Evolutionary conservation across 768 basidiomycete species (phyloP).

Genomic region (Trametes cubensis): DNA sequence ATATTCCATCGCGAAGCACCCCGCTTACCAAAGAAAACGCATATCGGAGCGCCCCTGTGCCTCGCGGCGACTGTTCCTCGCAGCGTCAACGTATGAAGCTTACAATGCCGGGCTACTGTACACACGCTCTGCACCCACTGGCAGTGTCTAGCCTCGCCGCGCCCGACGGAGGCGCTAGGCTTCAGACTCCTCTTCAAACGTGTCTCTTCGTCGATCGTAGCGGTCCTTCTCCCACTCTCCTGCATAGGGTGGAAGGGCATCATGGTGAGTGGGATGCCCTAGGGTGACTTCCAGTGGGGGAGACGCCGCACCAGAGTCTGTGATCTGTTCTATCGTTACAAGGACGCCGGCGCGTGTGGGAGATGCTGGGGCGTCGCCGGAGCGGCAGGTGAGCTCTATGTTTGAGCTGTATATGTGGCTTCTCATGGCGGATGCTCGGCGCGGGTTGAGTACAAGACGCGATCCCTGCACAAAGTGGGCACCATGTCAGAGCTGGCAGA

Average conservation of each 20-base stretch:
- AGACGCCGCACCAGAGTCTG: neutral
- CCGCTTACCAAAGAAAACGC: no score
- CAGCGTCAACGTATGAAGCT: neutral
- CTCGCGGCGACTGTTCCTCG: no score
- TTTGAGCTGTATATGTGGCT: neutral
- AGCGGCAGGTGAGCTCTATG: conserved; percentile 6
- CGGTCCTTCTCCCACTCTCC: neutral
- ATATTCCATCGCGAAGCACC: no score
- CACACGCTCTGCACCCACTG: neutral
- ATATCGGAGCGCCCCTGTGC: no score
- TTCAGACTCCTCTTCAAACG: neutral
- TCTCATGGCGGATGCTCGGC: conserved; percentile 5
- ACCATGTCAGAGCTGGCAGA: neutral
- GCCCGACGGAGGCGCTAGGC: no score
- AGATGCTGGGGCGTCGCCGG: neutral
- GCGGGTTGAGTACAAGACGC: conserved; percentile 26
- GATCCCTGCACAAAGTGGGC: conserved; percentile 21
- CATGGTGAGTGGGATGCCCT: neutral
- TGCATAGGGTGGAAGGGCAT: neutral
- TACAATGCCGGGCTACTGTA: neutral
- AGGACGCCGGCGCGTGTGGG: neutral
- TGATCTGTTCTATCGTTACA: neutral
- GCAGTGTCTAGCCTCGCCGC: neutral
- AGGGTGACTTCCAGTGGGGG: neutral
- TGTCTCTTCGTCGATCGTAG: neutral